A percentile compares a stretch with the other conserved stretches of the same genome.
Conservation (phyloP, 2,329 filamentous ascomycete genomes). For the Rutstroemia sp. region DNA sequence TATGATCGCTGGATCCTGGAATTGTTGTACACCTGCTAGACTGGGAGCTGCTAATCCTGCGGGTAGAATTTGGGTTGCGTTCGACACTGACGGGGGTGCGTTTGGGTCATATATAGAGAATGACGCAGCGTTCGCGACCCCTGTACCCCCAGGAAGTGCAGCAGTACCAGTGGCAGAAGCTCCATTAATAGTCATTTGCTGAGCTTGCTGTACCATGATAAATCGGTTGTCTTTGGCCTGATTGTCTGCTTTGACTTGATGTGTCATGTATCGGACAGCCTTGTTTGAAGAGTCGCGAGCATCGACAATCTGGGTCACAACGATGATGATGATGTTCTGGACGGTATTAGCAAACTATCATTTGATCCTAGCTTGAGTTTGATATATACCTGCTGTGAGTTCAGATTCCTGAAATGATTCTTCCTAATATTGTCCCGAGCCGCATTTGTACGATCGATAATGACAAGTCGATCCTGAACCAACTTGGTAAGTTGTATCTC, state of each 20-base stretch:
- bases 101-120: constrained; percentile 11
- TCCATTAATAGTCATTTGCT: constrained; percentile 9
- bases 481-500: constrained; percentile 17
- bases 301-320: constrained; percentile 24
- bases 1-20: constrained; percentile 20
- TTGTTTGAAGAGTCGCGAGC: constrained; percentile 15
- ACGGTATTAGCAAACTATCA: constrained; percentile 9
- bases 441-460: constrained; percentile 11
- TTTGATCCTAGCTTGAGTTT: neutral
- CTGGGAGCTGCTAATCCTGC: constrained; percentile 11
- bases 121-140: neutral
- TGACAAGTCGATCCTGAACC: constrained; percentile 11
- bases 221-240: constrained; percentile 8
- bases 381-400: constrained; percentile 21
- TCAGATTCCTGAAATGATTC: constrained; percentile 24
- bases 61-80: constrained; percentile 17
- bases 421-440: constrained; percentile 25
- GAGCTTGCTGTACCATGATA: constrained; percentile 17
- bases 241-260: constrained; percentile 22
- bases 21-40: constrained; percentile 12
- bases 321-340: constrained; percentile 26
- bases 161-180: neutral
- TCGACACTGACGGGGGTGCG: constrained; percentile 1
- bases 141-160: neutral
- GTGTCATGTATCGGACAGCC: constrained; percentile 22